Conservation (phyloP, 805 yeast species). For the Wickerhamomyces chambardii region DNA sequence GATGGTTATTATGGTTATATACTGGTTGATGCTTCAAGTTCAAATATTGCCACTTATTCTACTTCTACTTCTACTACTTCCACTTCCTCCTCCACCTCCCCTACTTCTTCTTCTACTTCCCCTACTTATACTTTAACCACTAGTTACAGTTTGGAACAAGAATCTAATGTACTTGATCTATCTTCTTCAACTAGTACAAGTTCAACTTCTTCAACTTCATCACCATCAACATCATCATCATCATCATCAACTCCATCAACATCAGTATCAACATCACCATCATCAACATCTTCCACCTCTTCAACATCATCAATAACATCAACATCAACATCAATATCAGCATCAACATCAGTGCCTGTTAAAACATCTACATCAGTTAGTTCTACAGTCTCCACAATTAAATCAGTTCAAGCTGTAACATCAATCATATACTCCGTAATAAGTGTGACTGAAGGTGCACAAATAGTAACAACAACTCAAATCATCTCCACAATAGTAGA, state of each 20-base stretch:
- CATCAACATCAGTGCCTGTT: constrained; percentile 9
- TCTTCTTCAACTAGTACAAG: not conserved
- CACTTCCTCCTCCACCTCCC: not conserved
- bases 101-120: not conserved
- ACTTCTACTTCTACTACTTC: not conserved
- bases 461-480: constrained; percentile 16
- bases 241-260: not conserved
- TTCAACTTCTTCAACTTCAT: constrained; percentile 1
- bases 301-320: constrained; percentile 10
- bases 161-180: too few relatives aligned
- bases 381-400: constrained; percentile 9
- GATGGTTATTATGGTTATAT: constrained; percentile 47
- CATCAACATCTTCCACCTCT: constrained; percentile 5
- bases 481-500: constrained; percentile 15
- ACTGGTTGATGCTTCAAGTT: constrained; percentile 17
- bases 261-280: constrained; percentile 5
- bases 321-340: constrained; percentile 11
- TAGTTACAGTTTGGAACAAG: too few relatives aligned
- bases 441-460: constrained; percentile 24
- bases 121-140: too few relatives aligned
- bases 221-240: not conserved
- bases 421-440: constrained; percentile 24
- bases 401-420: constrained; percentile 14
- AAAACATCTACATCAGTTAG: constrained; percentile 4
- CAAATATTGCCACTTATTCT: too few relatives aligned